These are phyloP conservation scores for Trichoderma sp. DNA, from an alignment of 2,329 filamentous ascomycete genomes.

Conservation along the genomic window DNA sequence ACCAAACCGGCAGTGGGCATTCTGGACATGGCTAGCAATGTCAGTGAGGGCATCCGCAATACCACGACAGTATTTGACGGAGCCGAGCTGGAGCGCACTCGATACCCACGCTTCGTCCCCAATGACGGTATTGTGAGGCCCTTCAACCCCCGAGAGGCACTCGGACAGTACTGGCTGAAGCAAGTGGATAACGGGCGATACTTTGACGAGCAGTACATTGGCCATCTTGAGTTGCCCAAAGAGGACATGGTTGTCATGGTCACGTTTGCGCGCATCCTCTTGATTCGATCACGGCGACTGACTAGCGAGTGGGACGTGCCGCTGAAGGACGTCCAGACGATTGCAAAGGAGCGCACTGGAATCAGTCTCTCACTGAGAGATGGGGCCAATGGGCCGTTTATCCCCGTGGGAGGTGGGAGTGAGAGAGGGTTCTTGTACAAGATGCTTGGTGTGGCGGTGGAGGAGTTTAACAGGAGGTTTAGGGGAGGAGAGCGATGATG, in stretches of 20 bases:
- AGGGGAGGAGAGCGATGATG: constrained; percentile 40
- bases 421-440: constrained; percentile 63
- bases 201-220: constrained; percentile 97
- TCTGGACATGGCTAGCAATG: constrained; percentile 94
- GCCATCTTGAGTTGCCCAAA: constrained; percentile 85
- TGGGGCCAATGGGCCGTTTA: constrained; percentile 90
- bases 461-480: constrained; percentile 67
- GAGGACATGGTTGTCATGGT: constrained; percentile 91
- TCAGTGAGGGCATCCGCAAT: constrained; percentile 96
- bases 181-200: constrained; percentile 96
- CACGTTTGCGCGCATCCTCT: constrained; percentile 83
- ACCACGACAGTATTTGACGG: constrained; percentile 98
- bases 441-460: constrained; percentile 66
- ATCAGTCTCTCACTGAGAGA: constrained; percentile 86
- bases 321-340: constrained; percentile 94
- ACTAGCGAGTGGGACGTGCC: constrained; percentile 95
- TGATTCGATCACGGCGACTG: constrained; percentile 83
- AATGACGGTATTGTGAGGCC: constrained; percentile 91
- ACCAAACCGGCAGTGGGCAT: constrained; percentile 97
- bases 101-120: constrained; percentile 89
- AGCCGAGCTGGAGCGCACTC: constrained; percentile 89
- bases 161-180: constrained; percentile 98
- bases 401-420: constrained; percentile 89
- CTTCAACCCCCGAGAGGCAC: constrained; percentile 90
- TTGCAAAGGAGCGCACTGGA: constrained; percentile 93